Evolutionary conservation across 176 grass and related monocot genomes (phyloP).

Genomic region (Tillandsia fasciculata): DNA sequence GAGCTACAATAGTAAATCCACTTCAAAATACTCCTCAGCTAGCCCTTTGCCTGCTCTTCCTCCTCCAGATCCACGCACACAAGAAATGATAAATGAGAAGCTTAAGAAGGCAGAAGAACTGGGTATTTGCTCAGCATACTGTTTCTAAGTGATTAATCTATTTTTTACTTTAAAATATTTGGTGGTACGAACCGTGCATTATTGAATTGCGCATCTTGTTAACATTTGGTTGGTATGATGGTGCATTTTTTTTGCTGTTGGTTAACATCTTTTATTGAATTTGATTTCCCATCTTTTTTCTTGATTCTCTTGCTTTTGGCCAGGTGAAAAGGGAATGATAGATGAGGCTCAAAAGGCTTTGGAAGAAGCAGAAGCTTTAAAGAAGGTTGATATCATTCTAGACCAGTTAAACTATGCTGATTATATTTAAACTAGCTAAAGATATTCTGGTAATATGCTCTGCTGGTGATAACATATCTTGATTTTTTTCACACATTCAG

Average conservation of each 20-base stretch:
- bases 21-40: constrained; percentile 41
- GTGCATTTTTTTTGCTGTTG: constrained; percentile 2
- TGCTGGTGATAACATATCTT: constrained; percentile 1
- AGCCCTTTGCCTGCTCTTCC: constrained; percentile 30
- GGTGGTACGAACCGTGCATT: constrained; percentile 13
- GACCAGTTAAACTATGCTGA: constrained; percentile 12
- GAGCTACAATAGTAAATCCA: constrained; percentile 56
- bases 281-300: neutral
- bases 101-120: constrained; percentile 90
- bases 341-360: constrained; percentile 90
- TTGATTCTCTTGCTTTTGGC: constrained; percentile 15
- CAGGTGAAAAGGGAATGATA: constrained; percentile 86
- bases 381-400: constrained; percentile 50
- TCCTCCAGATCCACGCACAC: constrained; percentile 59
- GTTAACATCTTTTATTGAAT: neutral
- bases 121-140: constrained; percentile 23
- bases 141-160: neutral
- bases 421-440: neutral
- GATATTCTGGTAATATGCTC: constrained; percentile 3
- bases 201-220: neutral
- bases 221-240: neutral
- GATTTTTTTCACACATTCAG: constrained; percentile 26
- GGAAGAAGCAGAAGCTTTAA: constrained; percentile 94
- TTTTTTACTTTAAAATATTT: constrained; percentile 14
- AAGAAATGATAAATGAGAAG: constrained; percentile 97